Base-by-base conservation (phyloP, 305 asterid species). In the Rubia peregrina region DNA sequence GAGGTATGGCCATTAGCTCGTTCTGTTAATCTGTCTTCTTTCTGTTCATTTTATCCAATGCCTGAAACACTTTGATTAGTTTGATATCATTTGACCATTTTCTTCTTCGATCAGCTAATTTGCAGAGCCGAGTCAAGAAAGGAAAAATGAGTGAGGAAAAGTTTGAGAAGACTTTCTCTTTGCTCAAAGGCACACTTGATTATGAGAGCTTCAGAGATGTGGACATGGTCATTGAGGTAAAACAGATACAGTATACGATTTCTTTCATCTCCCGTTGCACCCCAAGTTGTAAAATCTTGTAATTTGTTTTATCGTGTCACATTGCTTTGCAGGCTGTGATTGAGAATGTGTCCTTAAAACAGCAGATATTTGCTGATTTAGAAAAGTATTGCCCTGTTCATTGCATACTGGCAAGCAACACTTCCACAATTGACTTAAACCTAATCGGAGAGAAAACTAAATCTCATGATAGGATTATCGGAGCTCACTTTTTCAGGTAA, bases 401-500 rank as follows among this genome's bases (percentile, higher is more conserved):
- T 80, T 95, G 98, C 87, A 85, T 92, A 67, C 98, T 95, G 61
- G 95, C 90, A n/a, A 95, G 95, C 57, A 95, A 91, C 79, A 95
- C 99, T 33, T 95, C 98, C 24, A 95, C 99, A n/a, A 95, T 95
- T 67, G 97, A 95, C 86, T 87, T 95, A 56, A 75, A 86, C 70
- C 82, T 95, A 57, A 95, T 95, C 67, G 96, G 99, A 56, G 95
- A 87, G 80, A 91, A 87, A 81, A 95, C 92, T 19, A 88, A 69
- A 77, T 90, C 97, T 67, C 91, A 84, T 22, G 95, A 90, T 81
- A 95, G 97, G 65, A 91, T 95, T 44, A 83, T 95, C 19, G 99
- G 99, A 76, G 99, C 98, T 74, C 99, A 95, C 77, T 95, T 95
- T 81, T 95, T 95, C 91, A 95, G 99, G 99, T 91, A 74, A 70